Percentiles rank a stretch among this genome's conserved stretches.
Conservation (phyloP, 306 rosid genomes). For the apple (Malus domestica) region DNA sequence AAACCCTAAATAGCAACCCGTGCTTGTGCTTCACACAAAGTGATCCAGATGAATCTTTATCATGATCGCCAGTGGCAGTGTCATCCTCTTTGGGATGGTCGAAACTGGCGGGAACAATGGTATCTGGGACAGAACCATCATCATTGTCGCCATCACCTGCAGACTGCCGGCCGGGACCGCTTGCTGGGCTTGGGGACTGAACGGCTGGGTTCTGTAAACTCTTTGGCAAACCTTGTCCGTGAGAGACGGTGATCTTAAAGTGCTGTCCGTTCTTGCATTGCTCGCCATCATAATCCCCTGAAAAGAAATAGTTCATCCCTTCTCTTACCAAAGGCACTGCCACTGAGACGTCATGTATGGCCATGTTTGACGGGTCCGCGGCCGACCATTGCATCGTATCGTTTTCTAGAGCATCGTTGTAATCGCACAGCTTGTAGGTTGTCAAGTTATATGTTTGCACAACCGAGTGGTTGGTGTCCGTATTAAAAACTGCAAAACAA, state of each 20-base stretch:
- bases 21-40: slow-evolving; percentile 3
- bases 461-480: slow-evolving; percentile 70
- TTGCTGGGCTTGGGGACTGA: slow-evolving; percentile 50
- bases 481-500: slow-evolving; percentile 62
- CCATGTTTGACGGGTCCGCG: slow-evolving; percentile 46
- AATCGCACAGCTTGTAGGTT: slow-evolving; percentile 66
- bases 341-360: slow-evolving; percentile 37
- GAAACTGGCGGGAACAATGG: slow-evolving; percentile 75
- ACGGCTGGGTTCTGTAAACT: slow-evolving; percentile 19
- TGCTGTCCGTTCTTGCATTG: slow-evolving; percentile 75
- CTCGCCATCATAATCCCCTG: slow-evolving; percentile 81
- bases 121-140: slow-evolving; percentile 61
- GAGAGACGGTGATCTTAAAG: slow-evolving; percentile 49
- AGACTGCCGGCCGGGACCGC: slow-evolving; percentile 37
- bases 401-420: slow-evolving; percentile 49
- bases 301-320: slow-evolving; percentile 65
- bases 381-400: slow-evolving; percentile 67
- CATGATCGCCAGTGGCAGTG: neutral
- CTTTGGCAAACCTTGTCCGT: slow-evolving; percentile 75
- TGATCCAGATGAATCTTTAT: slow-evolving; percentile 25
- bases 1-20: neutral
- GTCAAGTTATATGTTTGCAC: slow-evolving; percentile 67
- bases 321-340: slow-evolving; percentile 63
- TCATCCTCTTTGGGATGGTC: slow-evolving; percentile 42
- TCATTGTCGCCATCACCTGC: slow-evolving; percentile 14